phyloP scores from a whole-genome alignment of 805 yeast genomes.

The Geotrichum ghanense region DNA sequence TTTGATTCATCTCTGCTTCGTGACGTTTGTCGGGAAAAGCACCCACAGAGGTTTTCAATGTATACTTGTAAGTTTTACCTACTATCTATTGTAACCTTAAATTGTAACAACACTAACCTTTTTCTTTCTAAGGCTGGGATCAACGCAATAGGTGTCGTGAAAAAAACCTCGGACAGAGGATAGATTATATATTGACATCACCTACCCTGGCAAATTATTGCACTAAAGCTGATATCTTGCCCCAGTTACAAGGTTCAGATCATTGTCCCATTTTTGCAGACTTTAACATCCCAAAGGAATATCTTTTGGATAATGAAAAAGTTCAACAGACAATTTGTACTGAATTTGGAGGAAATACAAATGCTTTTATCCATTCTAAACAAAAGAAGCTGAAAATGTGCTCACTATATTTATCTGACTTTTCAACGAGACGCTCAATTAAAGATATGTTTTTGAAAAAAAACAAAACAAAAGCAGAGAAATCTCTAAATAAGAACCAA shows the following conservation, averaged over 20 bases:
- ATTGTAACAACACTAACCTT: not conserved
- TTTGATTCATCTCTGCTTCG: constrained; percentile 6
- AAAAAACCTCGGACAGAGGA: constrained; percentile 76
- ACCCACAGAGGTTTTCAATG: constrained; percentile 29
- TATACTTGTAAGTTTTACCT: not conserved
- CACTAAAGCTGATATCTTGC: constrained; percentile 47
- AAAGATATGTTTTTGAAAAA: not conserved
- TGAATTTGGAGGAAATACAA: not conserved
- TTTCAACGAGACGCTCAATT: not conserved
- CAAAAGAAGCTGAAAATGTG: not conserved
- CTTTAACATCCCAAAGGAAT: not conserved
- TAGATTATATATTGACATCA: constrained; percentile 61
- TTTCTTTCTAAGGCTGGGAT: constrained; percentile 59
- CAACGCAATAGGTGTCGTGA: constrained; percentile 66
- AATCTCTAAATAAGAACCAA: too few species aligned
- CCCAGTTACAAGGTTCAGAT: constrained; percentile 72
- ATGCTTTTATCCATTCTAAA: not conserved
- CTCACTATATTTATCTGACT: not conserved
- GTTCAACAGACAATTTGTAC: not conserved
- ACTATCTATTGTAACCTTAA: not conserved
- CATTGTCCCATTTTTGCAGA: constrained; percentile 73
- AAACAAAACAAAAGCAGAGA: not conserved
- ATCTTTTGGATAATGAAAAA: not conserved
- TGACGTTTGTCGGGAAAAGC: constrained; percentile 27
- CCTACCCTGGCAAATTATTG: constrained; percentile 25